Percentiles rank a stretch among this genome's conserved stretches.
Evolutionary conservation across 2,329 filamentous ascomycete species (phyloP).

Genomic region (Alternaria longipes): DNA sequence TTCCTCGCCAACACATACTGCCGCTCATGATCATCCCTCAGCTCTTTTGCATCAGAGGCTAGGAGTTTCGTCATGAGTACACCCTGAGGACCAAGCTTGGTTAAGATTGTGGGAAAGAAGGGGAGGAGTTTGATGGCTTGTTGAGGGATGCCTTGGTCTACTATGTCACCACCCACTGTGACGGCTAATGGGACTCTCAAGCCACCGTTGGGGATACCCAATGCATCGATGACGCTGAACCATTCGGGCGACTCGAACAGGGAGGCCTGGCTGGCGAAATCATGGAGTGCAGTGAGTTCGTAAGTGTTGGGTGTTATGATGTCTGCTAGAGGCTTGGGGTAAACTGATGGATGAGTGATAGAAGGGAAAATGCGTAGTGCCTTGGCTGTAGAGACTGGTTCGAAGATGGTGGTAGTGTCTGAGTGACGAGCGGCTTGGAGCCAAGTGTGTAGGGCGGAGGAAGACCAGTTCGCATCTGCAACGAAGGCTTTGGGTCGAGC

Average conservation of each 20-base stretch:
- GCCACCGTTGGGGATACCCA: slow-evolving; percentile 75
- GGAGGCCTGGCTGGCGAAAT: slow-evolving; percentile 70
- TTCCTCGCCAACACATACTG: slow-evolving; percentile 75
- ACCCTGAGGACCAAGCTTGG: slow-evolving; percentile 80
- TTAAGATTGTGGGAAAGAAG: slow-evolving; percentile 83
- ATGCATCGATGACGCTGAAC: slow-evolving; percentile 81
- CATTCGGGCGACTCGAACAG: slow-evolving; percentile 76
- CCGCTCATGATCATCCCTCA: slow-evolving; percentile 69
- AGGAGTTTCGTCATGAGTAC: slow-evolving; percentile 80
- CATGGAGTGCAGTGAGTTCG: slow-evolving; percentile 83
- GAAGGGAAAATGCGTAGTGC: slow-evolving; percentile 71
- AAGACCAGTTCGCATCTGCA: slow-evolving; percentile 86
- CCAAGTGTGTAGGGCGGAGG: slow-evolving; percentile 72
- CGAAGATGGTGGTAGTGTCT: slow-evolving; percentile 70
- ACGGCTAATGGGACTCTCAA: slow-evolving; percentile 76
- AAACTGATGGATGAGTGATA: slow-evolving; percentile 64
- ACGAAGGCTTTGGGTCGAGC: slow-evolving; percentile 76
- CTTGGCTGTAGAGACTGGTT: slow-evolving; percentile 89
- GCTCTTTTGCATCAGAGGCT: slow-evolving; percentile 69
- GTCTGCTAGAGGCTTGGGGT: slow-evolving; percentile 71
- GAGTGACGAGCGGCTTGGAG: slow-evolving; percentile 65
- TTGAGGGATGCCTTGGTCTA: slow-evolving; percentile 83
- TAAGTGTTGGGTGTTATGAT: slow-evolving; percentile 83
- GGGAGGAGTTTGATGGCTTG: slow-evolving; percentile 86
- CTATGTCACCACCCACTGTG: slow-evolving; percentile 72